Evolutionary conservation across 164 flowering plant species (phyloP).

Genomic region (Sedum album): DNA sequence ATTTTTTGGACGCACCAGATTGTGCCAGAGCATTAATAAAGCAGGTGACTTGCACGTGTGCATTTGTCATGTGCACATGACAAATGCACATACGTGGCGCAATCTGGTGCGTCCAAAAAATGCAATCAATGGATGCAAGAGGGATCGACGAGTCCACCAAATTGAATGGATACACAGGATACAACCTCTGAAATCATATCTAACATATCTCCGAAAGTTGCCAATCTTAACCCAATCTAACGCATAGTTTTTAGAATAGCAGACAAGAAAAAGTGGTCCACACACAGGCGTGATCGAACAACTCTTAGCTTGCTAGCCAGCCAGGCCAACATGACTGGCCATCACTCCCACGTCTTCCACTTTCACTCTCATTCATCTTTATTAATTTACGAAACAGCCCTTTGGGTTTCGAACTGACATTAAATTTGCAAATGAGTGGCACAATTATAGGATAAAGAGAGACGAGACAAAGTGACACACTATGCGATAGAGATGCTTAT

Average conservation of each 20-base stretch:
- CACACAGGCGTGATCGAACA: background rate
- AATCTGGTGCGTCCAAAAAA: too few species aligned
- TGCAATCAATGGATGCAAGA: too few species aligned
- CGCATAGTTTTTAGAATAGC: background rate
- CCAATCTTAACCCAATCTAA: too few species aligned
- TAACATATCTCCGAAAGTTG: too few species aligned
- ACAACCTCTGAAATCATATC: too few species aligned
- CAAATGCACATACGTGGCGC: too few species aligned
- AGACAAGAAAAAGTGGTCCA: background rate
- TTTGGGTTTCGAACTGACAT: background rate
- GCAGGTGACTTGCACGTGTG: too few species aligned
- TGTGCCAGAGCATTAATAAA: too few species aligned
- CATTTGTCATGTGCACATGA: too few species aligned
- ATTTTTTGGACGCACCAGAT: too few species aligned
- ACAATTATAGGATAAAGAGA: background rate
- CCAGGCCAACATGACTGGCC: background rate
- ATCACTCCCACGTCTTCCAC: background rate
- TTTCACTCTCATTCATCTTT: background rate
- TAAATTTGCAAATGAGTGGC: background rate
- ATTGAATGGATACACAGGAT: too few species aligned
- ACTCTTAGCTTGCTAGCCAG: background rate
- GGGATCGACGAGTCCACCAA: too few species aligned
- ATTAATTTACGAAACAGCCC: background rate
- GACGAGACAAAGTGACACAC: background rate
- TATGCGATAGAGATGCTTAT: background rate